Percentiles rank a stretch among this genome's conserved stretches.
Evolutionary conservation across 2,329 filamentous ascomycete species (phyloP).

Genomic region (Botrytis fabae): DNA sequence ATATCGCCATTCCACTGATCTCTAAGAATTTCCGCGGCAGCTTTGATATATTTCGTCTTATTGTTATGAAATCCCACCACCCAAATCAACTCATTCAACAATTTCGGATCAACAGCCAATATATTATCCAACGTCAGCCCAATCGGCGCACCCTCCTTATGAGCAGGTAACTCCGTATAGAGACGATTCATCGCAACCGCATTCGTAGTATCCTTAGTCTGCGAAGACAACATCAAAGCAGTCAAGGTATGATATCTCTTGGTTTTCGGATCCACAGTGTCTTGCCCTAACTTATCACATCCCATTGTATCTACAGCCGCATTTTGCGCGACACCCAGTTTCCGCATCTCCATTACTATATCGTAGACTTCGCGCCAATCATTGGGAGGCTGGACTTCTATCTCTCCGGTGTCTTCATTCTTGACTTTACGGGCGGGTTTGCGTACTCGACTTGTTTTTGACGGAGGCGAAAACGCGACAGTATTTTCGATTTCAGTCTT

Average conservation of each 20-base stretch:
- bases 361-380: constrained; percentile 85
- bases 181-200: constrained; percentile 66
- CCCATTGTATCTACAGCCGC: constrained; percentile 93
- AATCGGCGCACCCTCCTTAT: constrained; percentile 35
- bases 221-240: constrained; percentile 69
- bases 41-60: constrained; percentile 71
- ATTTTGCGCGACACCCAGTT: constrained; percentile 57
- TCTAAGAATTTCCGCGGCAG: constrained; percentile 59
- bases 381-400: constrained; percentile 59
- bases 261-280: constrained; percentile 20
- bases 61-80: constrained; percentile 75
- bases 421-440: constrained; percentile 51
- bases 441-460: constrained; percentile 43
- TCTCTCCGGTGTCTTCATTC: constrained; percentile 45
- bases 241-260: constrained; percentile 67
- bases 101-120: constrained; percentile 56
- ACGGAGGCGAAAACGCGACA: constrained; percentile 33
- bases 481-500: constrained; percentile 46
- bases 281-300: constrained; percentile 20
- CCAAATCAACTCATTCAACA: constrained; percentile 63
- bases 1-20: constrained; percentile 64
- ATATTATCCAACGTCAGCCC: constrained; percentile 65
- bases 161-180: constrained; percentile 57
- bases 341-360: constrained; percentile 74
- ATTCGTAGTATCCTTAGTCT: constrained; percentile 74